Percentiles rank a stretch among this genome's conserved stretches.
phyloP scores from a whole-genome alignment of 1,284 basidiomycete species.

The Blastosporella zonata region DNA sequence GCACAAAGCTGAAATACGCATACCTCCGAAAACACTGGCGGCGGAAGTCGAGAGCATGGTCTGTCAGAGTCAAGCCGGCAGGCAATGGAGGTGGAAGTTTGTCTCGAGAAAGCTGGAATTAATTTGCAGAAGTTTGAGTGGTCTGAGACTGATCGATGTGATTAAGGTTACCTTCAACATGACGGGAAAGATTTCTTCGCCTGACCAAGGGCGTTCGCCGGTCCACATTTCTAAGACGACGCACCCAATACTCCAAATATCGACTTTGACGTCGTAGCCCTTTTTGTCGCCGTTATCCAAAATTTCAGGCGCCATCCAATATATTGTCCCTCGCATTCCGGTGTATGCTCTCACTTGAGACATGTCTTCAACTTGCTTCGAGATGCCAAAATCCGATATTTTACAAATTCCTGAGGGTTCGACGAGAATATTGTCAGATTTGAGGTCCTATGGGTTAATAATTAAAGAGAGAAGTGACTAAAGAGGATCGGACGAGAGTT shows the following conservation, averaged over 20 bases:
- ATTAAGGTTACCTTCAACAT: slow-evolving; percentile 33
- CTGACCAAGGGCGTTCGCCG: slow-evolving; percentile 65
- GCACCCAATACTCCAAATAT: slow-evolving; percentile 82
- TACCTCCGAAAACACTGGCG: slow-evolving; percentile 81
- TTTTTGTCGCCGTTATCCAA: slow-evolving; percentile 30
- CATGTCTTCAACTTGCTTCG: slow-evolving; percentile 53
- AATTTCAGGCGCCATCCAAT: slow-evolving; percentile 84
- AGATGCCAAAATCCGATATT: slow-evolving; percentile 80
- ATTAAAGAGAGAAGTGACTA: not conserved
- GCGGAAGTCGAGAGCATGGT: slow-evolving; percentile 76
- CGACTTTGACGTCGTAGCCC: slow-evolving; percentile 66
- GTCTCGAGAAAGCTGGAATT: slow-evolving; percentile 60
- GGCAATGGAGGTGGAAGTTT: slow-evolving; percentile 84
- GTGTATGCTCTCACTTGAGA: slow-evolving; percentile 54
- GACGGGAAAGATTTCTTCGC: slow-evolving; percentile 34
- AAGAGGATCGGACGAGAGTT: slow-evolving; percentile 11
- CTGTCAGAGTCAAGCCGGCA: slow-evolving; percentile 63
- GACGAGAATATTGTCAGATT: slow-evolving; percentile 79
- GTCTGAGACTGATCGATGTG: not conserved
- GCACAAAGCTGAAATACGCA: slow-evolving; percentile 20
- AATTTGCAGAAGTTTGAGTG: slow-evolving; percentile 1
- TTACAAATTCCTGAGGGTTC: slow-evolving; percentile 72
- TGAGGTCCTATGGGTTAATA: slow-evolving; percentile 53
- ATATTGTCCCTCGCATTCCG: slow-evolving; percentile 67
- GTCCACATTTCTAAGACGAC: slow-evolving; percentile 81